These are phyloP conservation scores for Tarenaya hassleriana DNA, from an alignment of 345 rosid genomes.

Conservation along the genomic window DNA sequence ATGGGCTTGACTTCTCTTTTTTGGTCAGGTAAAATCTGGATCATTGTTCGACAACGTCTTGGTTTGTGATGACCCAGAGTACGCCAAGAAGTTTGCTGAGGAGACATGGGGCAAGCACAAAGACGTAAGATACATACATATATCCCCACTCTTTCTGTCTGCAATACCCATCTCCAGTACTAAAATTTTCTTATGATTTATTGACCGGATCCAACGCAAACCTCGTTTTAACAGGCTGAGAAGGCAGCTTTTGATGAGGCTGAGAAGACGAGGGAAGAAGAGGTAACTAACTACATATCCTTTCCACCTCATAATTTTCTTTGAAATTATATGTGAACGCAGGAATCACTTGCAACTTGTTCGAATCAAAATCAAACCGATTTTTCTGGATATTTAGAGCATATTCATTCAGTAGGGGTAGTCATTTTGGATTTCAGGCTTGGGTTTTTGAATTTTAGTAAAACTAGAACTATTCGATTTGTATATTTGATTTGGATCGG, in stretches of 20 bases:
- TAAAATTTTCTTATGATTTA: slow-evolving; percentile 7
- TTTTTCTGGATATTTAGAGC: no score
- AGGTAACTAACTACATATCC: no score
- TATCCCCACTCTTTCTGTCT: no score
- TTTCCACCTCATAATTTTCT: no score
- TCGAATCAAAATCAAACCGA: no score
- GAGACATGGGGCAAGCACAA: slow-evolving; percentile 75
- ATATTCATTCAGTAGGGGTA: no score
- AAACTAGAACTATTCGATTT: no score
- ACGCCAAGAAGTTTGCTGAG: slow-evolving; percentile 80
- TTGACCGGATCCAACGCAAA: slow-evolving; percentile 5
- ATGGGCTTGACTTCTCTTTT: neutral
- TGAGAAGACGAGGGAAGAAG: slow-evolving; percentile 76
- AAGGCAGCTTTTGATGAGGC: slow-evolving; percentile 94
- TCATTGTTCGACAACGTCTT: slow-evolving; percentile 89
- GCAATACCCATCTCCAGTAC: slow-evolving; percentile 6
- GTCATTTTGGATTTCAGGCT: no score
- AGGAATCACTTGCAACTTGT: no score
- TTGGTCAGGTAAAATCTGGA: slow-evolving; percentile 73
- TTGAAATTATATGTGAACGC: no score
- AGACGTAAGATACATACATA: neutral
- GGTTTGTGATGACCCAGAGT: slow-evolving; percentile 66
- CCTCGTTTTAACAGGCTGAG: slow-evolving; percentile 62
- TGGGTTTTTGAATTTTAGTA: no score
- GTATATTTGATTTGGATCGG: no score